phyloP scores from a whole-genome alignment of 768 basidiomycete species.

The Mycena rosella region DNA sequence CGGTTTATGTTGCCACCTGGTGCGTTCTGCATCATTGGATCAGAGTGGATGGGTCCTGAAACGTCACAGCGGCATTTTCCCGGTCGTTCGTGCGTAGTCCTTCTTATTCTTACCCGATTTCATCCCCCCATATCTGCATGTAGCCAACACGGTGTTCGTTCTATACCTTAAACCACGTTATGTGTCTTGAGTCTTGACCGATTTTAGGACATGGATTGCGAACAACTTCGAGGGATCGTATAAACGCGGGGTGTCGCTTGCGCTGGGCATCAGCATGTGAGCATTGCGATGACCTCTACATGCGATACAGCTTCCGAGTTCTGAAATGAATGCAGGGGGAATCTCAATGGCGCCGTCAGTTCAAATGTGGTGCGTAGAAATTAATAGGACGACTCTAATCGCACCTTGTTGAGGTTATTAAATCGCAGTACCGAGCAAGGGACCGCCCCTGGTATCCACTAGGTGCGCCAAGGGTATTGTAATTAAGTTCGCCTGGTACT shows the following conservation, averaged over 20 bases:
- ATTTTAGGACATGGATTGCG: constrained; percentile 73
- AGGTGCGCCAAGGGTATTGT: constrained; percentile 47
- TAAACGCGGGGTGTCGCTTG: constrained; percentile 78
- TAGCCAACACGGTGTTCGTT: constrained; percentile 70
- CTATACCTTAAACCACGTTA: too few species aligned
- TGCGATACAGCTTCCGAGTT: not conserved
- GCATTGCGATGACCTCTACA: not conserved
- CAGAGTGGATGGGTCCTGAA: not conserved
- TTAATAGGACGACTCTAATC: not conserved
- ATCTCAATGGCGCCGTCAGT: constrained; percentile 81
- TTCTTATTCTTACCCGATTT: not conserved
- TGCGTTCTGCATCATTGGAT: constrained; percentile 49
- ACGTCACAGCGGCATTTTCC: constrained; percentile 58
- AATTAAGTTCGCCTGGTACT: not conserved
- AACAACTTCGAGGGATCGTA: constrained; percentile 81
- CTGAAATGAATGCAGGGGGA: constrained; percentile 60
- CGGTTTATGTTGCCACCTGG: constrained; percentile 78
- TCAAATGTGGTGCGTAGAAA: constrained; percentile 73
- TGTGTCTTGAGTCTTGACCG: too few species aligned
- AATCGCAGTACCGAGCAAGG: constrained; percentile 66
- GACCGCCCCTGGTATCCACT: constrained; percentile 79
- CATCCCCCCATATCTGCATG: constrained; percentile 5
- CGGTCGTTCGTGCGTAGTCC: constrained; percentile 60
- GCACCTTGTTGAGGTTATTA: not conserved
- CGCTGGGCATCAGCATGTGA: constrained; percentile 72